phyloP scores from a whole-genome alignment of 2,329 filamentous ascomycete species.

The Trichoderma sp. region DNA sequence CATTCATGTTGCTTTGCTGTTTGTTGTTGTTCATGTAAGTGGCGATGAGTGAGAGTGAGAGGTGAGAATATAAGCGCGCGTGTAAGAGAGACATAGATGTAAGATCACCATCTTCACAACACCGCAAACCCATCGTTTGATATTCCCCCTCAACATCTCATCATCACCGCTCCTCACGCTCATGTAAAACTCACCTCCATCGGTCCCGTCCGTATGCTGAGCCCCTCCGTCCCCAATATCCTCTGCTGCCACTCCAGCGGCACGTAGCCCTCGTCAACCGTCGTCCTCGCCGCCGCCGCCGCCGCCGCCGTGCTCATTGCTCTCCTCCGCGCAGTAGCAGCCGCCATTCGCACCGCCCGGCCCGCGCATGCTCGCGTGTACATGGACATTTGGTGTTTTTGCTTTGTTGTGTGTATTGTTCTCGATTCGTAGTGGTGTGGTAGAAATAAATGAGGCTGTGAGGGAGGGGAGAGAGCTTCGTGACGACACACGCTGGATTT shows the following conservation, averaged over 20 bases:
- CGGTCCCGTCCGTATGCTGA: constrained; percentile 35
- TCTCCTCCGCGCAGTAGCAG: background rate
- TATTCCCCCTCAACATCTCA: background rate
- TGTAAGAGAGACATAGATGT: background rate
- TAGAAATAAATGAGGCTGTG: background rate
- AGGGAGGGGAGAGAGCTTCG: background rate
- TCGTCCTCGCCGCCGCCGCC: background rate
- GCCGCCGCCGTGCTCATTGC: background rate
- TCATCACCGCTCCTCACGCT: background rate
- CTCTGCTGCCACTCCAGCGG: constrained; percentile 8
- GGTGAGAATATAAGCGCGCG: background rate
- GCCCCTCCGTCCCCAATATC: constrained; percentile 21
- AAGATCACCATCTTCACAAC: background rate
- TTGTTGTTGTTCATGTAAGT: background rate
- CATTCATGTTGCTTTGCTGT: too few relatives aligned
- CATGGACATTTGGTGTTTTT: background rate
- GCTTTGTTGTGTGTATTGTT: background rate
- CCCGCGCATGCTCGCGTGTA: constrained; percentile 1
- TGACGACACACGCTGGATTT: background rate
- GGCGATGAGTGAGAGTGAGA: background rate
- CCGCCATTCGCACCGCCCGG: background rate
- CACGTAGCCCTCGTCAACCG: background rate
- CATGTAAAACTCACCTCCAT: constrained; percentile 30
- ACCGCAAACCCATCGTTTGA: background rate
- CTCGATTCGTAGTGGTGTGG: background rate